Percentiles rank a stretch among this genome's conserved stretches.
These are phyloP conservation scores for Peronospora farinosa DNA, from an alignment of 352 stramenopile species.

Conservation along the genomic window DNA sequence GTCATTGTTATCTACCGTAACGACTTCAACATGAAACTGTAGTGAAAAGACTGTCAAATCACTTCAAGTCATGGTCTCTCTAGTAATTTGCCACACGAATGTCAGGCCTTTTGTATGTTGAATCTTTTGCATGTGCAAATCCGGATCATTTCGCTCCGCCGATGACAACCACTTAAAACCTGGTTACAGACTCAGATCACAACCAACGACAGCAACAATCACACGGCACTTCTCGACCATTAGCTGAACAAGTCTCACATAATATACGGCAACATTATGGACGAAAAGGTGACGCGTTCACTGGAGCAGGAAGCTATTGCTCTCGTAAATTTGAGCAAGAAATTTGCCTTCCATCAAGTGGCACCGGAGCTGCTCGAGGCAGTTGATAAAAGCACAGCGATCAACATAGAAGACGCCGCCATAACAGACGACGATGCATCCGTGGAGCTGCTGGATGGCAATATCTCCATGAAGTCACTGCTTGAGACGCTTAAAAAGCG, in stretches of 20 bases:
- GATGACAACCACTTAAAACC: slow-evolving; percentile 21
- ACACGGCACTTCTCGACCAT: slow-evolving; percentile 16
- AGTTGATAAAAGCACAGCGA: not conserved
- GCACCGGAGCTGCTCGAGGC: slow-evolving; percentile 34
- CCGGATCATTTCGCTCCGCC: not conserved
- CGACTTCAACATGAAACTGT: no score
- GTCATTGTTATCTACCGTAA: no score
- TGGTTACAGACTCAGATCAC: slow-evolving; percentile 15
- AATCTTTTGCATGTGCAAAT: not conserved
- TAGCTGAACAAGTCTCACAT: slow-evolving; percentile 12
- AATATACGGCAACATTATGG: slow-evolving; percentile 30
- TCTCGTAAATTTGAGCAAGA: slow-evolving; percentile 51
- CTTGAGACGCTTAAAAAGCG: slow-evolving; percentile 65
- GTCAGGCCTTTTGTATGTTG: slow-evolving; percentile 2
- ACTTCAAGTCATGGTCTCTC: no score
- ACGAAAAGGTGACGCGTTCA: slow-evolving; percentile 41
- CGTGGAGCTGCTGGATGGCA: slow-evolving; percentile 25
- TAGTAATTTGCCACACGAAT: not conserved
- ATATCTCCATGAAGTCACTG: slow-evolving; percentile 66
- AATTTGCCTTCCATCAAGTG: slow-evolving; percentile 3
- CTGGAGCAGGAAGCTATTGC: slow-evolving; percentile 65
- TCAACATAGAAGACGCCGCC: slow-evolving; percentile 9
- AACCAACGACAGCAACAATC: slow-evolving; percentile 17
- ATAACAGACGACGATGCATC: slow-evolving; percentile 12
- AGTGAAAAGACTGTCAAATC: no score